Percentiles rank a stretch among this genome's conserved stretches.
Conservation (phyloP, 495 filamentous ascomycete species). For the Daldinia loculata region DNA sequence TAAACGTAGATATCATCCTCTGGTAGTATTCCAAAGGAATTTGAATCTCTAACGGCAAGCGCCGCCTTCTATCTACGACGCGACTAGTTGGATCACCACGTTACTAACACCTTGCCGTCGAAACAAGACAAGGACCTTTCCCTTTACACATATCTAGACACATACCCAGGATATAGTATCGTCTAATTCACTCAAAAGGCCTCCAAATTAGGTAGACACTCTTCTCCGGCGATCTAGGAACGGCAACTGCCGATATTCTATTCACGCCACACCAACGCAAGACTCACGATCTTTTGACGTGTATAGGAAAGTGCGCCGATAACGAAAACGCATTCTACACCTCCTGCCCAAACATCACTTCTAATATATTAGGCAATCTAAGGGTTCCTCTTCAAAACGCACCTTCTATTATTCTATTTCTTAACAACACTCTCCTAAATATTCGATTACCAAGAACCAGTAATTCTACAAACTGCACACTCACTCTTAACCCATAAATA, state of each 20-base stretch:
- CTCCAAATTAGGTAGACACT: background rate
- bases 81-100: background rate
- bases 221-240: background rate
- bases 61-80: background rate
- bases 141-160: background rate
- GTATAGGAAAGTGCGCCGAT: background rate
- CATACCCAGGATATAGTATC: background rate
- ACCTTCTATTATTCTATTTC: background rate
- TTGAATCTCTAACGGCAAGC: background rate
- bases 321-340: background rate
- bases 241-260: background rate
- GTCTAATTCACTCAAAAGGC: background rate
- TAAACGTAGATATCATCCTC: background rate
- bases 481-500: background rate
- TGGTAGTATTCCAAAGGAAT: background rate
- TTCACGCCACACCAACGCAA: background rate
- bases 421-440: background rate
- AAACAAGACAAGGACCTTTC: background rate
- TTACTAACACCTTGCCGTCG: background rate
- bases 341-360: background rate
- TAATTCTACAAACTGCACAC: background rate
- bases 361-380: background rate
- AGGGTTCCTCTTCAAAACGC: background rate
- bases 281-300: background rate
- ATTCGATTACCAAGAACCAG: background rate